Conservation (phyloP, 2,329 filamentous ascomycete species). For the Aspergillus sp. region DNA sequence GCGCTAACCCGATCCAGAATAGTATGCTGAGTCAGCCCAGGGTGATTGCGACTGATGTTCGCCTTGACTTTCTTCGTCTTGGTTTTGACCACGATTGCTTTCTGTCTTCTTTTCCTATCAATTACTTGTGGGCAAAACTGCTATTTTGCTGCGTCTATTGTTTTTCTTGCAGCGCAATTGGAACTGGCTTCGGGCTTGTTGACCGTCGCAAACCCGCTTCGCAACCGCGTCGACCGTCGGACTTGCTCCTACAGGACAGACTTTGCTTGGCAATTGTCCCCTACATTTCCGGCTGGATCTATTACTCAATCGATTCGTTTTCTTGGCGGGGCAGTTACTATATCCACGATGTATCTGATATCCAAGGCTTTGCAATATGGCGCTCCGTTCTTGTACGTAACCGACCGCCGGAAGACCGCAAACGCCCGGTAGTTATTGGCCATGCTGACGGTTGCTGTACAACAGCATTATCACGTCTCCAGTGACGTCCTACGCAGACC, state of each 20-base stretch:
- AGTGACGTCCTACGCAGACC: constrained; percentile 59
- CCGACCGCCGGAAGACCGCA: neutral
- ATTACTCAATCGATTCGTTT: neutral
- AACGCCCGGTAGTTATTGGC: neutral
- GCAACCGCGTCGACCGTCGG: neutral
- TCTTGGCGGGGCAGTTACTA: neutral
- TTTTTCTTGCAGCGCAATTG: neutral
- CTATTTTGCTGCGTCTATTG: too few species aligned
- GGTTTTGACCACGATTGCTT: neutral
- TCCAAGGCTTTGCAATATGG: constrained; percentile 39
- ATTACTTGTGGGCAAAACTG: too few species aligned
- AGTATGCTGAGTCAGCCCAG: neutral
- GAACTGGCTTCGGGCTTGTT: neutral
- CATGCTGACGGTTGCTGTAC: constrained; percentile 7
- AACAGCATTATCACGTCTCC: constrained; percentile 55
- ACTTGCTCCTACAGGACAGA: neutral
- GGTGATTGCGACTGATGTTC: neutral
- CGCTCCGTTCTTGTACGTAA: constrained; percentile 43
- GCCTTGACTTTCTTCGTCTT: neutral
- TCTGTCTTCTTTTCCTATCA: neutral
- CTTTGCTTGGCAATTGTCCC: neutral
- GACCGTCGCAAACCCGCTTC: neutral
- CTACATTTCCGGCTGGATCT: neutral
- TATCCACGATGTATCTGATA: constrained; percentile 32
- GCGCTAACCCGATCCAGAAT: neutral